Conservation (phyloP, 805 yeast species). For the Hanseniaspora vineae region DNA sequence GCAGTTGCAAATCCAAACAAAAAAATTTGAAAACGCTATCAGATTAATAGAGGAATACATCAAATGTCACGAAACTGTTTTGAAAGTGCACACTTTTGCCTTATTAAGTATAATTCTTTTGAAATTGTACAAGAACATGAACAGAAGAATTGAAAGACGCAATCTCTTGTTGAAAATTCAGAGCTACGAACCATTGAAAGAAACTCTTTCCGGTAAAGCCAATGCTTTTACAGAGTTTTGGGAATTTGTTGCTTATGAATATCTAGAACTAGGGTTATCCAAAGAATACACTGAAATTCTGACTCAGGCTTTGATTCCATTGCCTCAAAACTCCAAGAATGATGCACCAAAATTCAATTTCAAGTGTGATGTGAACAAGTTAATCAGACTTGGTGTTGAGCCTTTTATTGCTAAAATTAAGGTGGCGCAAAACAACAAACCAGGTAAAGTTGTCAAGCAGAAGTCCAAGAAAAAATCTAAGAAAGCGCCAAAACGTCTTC, state of each 20-base stretch:
- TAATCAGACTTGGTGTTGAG: constrained; percentile 11
- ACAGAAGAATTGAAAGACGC: constrained; percentile 10
- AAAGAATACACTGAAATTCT: neutral
- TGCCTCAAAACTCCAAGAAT: no score
- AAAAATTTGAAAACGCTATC: constrained; percentile 20
- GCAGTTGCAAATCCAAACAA: constrained; percentile 17
- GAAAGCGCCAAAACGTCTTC: constrained; percentile 24
- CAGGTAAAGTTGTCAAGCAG: constrained; percentile 1
- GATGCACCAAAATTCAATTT: no score
- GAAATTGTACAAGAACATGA: constrained; percentile 14
- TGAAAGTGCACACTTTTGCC: constrained; percentile 5
- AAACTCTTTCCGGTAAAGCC: neutral
- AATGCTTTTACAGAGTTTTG: neutral
- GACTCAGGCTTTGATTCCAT: no score
- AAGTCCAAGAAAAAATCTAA: constrained; percentile 22
- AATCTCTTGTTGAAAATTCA: neutral
- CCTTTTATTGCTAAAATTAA: constrained; percentile 9
- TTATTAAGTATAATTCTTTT: constrained; percentile 9
- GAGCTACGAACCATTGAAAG: no score
- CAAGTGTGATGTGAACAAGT: constrained; percentile 12
- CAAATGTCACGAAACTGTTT: constrained; percentile 2
- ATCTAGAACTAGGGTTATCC: neutral
- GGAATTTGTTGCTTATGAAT: neutral
- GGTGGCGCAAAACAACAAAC: constrained; percentile 4
- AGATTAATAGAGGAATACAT: constrained; percentile 11